phyloP scores from a whole-genome alignment of 257 asterid species.

The Jacaranda copaia region DNA sequence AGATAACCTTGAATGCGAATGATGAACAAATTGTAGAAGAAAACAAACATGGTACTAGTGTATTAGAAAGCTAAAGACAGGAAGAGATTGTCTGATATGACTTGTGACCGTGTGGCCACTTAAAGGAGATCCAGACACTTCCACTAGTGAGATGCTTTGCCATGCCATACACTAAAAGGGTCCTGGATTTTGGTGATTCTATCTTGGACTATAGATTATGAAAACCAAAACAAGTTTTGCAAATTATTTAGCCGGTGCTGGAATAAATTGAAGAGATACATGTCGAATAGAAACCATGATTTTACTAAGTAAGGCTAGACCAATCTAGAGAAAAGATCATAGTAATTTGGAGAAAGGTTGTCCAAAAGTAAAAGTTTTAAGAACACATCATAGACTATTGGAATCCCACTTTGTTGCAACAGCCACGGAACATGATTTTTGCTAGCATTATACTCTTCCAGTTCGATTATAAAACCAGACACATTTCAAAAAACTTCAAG shows the following conservation, averaged over 20 bases:
- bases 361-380: background rate
- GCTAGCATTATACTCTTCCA: too few relatives aligned
- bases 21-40: conserved; percentile 7
- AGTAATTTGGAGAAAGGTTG: background rate
- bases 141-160: background rate
- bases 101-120: conserved; percentile 11
- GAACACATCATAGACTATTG: too few relatives aligned
- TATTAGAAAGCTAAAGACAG: background rate
- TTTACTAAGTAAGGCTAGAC: background rate
- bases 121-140: background rate
- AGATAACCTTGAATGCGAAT: background rate
- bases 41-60: conserved; percentile 4
- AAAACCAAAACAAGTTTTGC: background rate
- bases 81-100: background rate
- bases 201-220: background rate
- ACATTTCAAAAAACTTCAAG: background rate
- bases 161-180: background rate
- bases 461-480: background rate
- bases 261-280: background rate
- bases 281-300: background rate
- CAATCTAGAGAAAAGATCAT: background rate
- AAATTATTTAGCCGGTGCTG: background rate
- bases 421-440: too few relatives aligned
- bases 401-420: too few relatives aligned
- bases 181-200: background rate